Evolutionary conservation across 129 eudicot species (phyloP).

Genomic region (Heracleum sosnowskyi): DNA sequence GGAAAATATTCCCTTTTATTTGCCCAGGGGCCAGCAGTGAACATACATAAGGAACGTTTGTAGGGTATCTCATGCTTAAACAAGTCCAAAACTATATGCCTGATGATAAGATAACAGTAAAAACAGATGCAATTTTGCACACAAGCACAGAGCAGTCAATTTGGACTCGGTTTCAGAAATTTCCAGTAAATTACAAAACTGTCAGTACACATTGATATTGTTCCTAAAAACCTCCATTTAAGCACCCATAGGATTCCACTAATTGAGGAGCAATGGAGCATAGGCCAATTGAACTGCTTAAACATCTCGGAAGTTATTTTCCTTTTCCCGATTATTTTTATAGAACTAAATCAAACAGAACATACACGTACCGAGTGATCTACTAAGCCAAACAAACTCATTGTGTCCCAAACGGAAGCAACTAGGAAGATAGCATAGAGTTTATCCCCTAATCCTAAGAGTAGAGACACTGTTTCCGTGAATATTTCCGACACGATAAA

Average conservation of each 20-base stretch:
- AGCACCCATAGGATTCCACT: neutral
- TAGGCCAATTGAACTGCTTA: neutral
- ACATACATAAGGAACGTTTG: neutral
- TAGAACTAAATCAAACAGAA: neutral
- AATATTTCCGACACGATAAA: neutral
- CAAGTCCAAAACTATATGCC: neutral
- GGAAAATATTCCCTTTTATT: neutral
- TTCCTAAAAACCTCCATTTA: neutral
- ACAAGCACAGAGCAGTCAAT: neutral
- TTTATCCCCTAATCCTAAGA: neutral
- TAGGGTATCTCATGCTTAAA: neutral
- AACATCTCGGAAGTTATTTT: neutral
- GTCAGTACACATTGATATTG: neutral
- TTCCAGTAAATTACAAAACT: neutral
- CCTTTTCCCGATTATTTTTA: neutral
- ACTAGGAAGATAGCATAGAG: neutral
- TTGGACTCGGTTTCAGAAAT: neutral
- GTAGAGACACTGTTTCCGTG: neutral
- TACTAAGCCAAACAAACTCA: neutral
- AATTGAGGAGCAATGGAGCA: neutral
- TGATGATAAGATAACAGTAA: constrained; percentile 5
- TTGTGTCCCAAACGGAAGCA: neutral
- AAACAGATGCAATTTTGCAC: neutral
- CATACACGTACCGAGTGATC: neutral
- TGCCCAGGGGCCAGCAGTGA: constrained; percentile 4